Evolutionary conservation across 352 stramenopile genomes (phyloP).

Genomic region (Globisporangium spiculum): DNA sequence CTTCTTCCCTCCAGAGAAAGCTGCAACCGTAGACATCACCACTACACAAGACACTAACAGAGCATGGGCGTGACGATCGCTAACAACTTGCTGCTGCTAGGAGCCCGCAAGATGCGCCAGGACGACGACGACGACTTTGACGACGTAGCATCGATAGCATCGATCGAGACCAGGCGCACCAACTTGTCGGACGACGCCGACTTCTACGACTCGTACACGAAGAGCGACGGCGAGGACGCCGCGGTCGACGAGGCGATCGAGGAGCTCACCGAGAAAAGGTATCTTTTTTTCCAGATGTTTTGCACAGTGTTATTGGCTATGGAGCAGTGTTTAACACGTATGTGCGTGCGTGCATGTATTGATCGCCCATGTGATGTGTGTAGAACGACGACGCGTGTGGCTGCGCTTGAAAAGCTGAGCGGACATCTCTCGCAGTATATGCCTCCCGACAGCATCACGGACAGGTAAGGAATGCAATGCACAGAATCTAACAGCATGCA

Average conservation of each 20-base stretch:
- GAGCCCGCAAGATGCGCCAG: constrained; percentile 54
- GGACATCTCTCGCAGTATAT: constrained; percentile 66
- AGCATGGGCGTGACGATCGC: constrained; percentile 11
- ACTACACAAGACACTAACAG: not conserved
- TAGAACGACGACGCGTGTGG: constrained; percentile 71
- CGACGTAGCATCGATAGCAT: constrained; percentile 63
- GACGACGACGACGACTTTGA: constrained; percentile 67
- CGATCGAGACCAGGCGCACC: constrained; percentile 63
- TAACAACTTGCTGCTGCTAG: constrained; percentile 19
- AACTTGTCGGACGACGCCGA: constrained; percentile 62
- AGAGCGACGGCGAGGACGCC: constrained; percentile 58
- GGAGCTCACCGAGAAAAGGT: constrained; percentile 79
- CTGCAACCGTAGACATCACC: not conserved
- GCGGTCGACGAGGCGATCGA: constrained; percentile 73
- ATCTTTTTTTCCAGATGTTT: not conserved
- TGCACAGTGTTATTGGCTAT: not conserved
- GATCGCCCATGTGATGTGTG: not conserved
- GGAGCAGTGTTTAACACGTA: not conserved
- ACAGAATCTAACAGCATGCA: not conserved
- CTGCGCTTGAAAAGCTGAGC: constrained; percentile 65
- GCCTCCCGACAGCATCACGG: constrained; percentile 57
- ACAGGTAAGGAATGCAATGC: constrained; percentile 41
- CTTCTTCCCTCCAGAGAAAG: not conserved
- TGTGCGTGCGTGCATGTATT: not conserved
- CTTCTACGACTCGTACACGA: constrained; percentile 65